Evolutionary conservation across 2,329 filamentous ascomycete species (phyloP).

Genomic region (Thielaviopsis ethacetica): DNA sequence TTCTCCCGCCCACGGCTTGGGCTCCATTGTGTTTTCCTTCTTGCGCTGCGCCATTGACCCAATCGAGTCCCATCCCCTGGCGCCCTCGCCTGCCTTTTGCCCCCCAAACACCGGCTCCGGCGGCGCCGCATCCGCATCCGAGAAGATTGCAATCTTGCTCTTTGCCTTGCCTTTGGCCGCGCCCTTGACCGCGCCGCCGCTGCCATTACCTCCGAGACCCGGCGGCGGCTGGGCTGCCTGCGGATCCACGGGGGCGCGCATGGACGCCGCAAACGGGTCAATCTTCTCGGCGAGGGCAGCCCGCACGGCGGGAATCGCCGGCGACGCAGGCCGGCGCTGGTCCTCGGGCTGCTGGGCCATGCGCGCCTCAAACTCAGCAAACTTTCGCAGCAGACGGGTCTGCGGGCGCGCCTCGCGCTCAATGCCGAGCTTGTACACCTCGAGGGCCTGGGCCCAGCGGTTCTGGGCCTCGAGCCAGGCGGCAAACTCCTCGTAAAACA

Average conservation of each 20-base stretch:
- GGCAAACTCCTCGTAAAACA: constrained; percentile 96
- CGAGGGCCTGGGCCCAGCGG: constrained; percentile 80
- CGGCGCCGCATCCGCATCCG: constrained; percentile 7
- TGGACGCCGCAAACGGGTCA: constrained; percentile 56
- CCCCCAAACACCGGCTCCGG: constrained; percentile 6
- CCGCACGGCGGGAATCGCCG: constrained; percentile 68
- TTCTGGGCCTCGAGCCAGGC: constrained; percentile 75
- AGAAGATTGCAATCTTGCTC: constrained; percentile 51
- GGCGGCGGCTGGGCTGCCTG: constrained; percentile 43
- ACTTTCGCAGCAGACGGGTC: constrained; percentile 73
- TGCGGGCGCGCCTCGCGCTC: constrained; percentile 73
- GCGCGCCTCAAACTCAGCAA: constrained; percentile 75
- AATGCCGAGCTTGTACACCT: constrained; percentile 81
- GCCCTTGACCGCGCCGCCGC: constrained; percentile 14
- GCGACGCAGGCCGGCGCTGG: constrained; percentile 54
- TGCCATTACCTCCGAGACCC: constrained; percentile 18
- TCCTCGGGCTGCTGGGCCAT: constrained; percentile 45
- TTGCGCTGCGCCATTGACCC: constrained; percentile 72
- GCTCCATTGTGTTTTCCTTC: constrained; percentile 81
- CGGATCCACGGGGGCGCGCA: constrained; percentile 39
- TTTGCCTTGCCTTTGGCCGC: constrained; percentile 45
- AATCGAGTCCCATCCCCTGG: constrained; percentile 82
- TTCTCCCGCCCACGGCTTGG: constrained; percentile 84
- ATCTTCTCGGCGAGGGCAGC: constrained; percentile 73
- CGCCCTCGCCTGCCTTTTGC: constrained; percentile 59